Percentiles rank a stretch among this genome's conserved stretches.
Evolutionary conservation across 352 stramenopile species (phyloP).

Genomic region (Globisporangium paroecandrum): DNA sequence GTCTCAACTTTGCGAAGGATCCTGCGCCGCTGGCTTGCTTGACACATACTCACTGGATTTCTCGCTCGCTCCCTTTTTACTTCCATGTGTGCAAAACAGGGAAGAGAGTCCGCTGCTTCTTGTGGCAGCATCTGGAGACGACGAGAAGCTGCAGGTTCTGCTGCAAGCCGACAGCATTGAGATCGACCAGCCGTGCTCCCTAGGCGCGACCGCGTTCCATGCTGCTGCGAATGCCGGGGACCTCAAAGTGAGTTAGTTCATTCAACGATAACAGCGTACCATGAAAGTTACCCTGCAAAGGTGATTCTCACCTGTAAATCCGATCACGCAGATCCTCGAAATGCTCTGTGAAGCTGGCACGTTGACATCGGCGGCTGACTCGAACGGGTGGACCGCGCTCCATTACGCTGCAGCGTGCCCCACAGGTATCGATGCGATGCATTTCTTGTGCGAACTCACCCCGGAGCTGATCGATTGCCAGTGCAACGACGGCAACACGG

Average conservation of each 20-base stretch:
- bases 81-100: conserved; percentile 18
- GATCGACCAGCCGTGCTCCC: conserved; percentile 39
- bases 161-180: conserved; percentile 23
- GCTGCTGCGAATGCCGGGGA: conserved; percentile 58
- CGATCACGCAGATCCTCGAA: conserved; percentile 35
- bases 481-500: conserved; percentile 54
- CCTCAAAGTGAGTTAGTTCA: conserved; percentile 20
- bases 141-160: conserved; percentile 26
- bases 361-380: conserved; percentile 29
- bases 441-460: conserved; percentile 52
- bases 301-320: background rate
- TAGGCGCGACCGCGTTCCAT: conserved; percentile 55
- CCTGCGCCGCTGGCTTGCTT: background rate
- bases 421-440: conserved; percentile 34
- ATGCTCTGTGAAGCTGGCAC: conserved; percentile 43
- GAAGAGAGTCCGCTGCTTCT: conserved; percentile 52
- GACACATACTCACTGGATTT: background rate
- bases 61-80: background rate
- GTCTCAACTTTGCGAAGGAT: conserved; percentile 6
- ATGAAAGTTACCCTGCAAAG: background rate
- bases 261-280: background rate
- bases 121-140: conserved; percentile 48
- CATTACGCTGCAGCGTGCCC: conserved; percentile 57
- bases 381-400: conserved; percentile 60
- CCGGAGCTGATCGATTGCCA: conserved; percentile 45